These are phyloP conservation scores for Ampelomyces quisqualis DNA, from an alignment of 2,329 filamentous ascomycete genomes.

Conservation along the genomic window DNA sequence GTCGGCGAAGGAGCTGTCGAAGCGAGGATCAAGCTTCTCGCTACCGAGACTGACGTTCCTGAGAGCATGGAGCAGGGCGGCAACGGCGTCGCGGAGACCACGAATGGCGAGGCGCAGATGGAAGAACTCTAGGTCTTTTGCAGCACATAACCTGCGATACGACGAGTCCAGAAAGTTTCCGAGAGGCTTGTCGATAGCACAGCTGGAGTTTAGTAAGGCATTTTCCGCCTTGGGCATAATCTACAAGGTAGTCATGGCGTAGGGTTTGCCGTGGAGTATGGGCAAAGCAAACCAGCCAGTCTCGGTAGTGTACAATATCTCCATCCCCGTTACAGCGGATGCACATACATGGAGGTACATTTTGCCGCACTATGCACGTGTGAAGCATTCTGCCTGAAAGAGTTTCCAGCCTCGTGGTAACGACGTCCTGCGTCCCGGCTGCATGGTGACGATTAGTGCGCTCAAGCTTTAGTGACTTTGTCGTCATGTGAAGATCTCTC, in stretches of 20 bases:
- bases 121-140: conserved; percentile 6
- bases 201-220: not conserved
- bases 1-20: conserved; percentile 58
- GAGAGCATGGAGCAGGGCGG: conserved; percentile 27
- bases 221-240: conserved; percentile 2
- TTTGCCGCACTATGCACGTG: too few species aligned
- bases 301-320: not conserved
- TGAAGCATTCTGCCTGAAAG: too few species aligned
- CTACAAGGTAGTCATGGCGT: not conserved
- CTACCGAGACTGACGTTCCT: conserved; percentile 28
- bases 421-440: conserved; percentile 6
- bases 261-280: not conserved
- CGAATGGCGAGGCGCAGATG: conserved; percentile 30
- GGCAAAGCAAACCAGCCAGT: not conserved
- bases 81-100: conserved; percentile 20
- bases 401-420: conserved; percentile 1
- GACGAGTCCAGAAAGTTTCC: too few species aligned
- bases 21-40: conserved; percentile 45
- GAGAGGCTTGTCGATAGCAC: too few species aligned
- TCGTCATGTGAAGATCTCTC: conserved; percentile 21
- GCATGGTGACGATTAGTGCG: conserved; percentile 20
- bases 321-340: too few species aligned
- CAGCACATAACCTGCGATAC: too few species aligned
- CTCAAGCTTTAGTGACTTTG: conserved; percentile 11
- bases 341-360: too few species aligned